Conservation (phyloP, 2,329 filamentous ascomycete genomes). For the Fusarium decemcellulare region DNA sequence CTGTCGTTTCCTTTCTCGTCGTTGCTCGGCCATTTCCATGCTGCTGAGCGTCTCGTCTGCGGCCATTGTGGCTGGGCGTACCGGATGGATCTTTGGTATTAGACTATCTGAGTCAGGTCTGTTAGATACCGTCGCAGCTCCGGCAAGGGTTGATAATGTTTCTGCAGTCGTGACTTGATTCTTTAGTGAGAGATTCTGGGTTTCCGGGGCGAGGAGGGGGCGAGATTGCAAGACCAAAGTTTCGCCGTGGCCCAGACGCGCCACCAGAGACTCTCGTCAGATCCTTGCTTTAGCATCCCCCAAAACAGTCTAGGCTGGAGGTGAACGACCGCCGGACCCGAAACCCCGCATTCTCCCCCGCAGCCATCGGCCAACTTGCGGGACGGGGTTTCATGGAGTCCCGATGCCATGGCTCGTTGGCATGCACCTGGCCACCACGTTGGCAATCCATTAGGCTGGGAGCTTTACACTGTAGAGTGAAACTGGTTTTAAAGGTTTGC, state of each 20-base stretch:
- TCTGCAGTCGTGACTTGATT: too few species aligned
- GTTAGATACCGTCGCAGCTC: background rate
- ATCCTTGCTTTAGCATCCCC: background rate
- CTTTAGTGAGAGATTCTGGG: too few species aligned
- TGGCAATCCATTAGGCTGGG: background rate
- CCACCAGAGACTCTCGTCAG: background rate
- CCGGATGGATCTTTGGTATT: background rate
- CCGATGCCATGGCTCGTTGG: background rate
- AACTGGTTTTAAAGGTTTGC: background rate
- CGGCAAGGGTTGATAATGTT: too few species aligned
- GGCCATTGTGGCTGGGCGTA: background rate
- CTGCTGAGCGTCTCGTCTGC: background rate
- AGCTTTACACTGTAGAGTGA: background rate
- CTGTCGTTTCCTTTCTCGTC: constrained; percentile 18
- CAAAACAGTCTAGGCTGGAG: background rate
- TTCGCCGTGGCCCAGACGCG: background rate
- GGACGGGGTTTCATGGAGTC: background rate
- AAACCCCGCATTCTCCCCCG: background rate
- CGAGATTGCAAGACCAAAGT: background rate
- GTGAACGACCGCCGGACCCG: background rate
- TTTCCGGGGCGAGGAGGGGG: background rate
- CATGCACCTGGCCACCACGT: background rate
- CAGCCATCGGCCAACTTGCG: background rate
- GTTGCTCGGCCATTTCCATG: background rate
- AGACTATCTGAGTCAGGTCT: background rate